These are phyloP conservation scores for Puccinia horiana DNA, from an alignment of 1,284 basidiomycete species.

Conservation along the genomic window DNA sequence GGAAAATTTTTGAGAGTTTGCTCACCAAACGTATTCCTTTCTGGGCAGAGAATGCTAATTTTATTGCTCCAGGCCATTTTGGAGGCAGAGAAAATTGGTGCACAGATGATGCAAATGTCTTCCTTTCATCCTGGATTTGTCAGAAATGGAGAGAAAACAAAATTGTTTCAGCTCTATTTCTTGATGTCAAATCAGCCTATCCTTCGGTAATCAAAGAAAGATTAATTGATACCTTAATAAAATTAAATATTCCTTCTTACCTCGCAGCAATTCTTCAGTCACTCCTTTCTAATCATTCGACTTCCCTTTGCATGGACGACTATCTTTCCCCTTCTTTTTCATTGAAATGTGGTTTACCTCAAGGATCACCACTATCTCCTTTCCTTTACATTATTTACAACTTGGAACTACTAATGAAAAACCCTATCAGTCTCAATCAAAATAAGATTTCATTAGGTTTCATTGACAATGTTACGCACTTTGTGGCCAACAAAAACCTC, in stretches of 20 bases:
- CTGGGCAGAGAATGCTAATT: constrained; percentile 15
- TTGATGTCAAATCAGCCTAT: constrained; percentile 39
- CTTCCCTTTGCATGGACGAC: neutral
- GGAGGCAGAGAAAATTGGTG: neutral
- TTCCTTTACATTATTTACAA: constrained; percentile 37
- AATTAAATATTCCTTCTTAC: neutral
- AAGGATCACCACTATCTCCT: constrained; percentile 32
- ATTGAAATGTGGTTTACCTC: constrained; percentile 28
- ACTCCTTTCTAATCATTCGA: neutral
- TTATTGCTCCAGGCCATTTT: constrained; percentile 19
- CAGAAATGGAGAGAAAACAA: constrained; percentile 32
- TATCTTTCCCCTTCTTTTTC: constrained; percentile 7
- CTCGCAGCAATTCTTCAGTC: neutral
- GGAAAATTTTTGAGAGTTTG: constrained; percentile 24
- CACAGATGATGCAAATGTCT: constrained; percentile 8
- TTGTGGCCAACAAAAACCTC: neutral
- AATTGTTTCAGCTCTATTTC: constrained; percentile 12
- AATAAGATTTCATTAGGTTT: constrained; percentile 7
- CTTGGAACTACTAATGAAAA: neutral
- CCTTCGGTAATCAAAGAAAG: constrained; percentile 11
- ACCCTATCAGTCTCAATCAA: neutral
- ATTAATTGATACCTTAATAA: no score
- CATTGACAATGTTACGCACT: constrained; percentile 14
- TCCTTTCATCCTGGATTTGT: constrained; percentile 13
- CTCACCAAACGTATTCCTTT: constrained; percentile 21